Percentiles rank a stretch among this genome's conserved stretches.
These are phyloP conservation scores for Leccinum broughii DNA, from an alignment of 768 basidiomycete species.

Conservation along the genomic window DNA sequence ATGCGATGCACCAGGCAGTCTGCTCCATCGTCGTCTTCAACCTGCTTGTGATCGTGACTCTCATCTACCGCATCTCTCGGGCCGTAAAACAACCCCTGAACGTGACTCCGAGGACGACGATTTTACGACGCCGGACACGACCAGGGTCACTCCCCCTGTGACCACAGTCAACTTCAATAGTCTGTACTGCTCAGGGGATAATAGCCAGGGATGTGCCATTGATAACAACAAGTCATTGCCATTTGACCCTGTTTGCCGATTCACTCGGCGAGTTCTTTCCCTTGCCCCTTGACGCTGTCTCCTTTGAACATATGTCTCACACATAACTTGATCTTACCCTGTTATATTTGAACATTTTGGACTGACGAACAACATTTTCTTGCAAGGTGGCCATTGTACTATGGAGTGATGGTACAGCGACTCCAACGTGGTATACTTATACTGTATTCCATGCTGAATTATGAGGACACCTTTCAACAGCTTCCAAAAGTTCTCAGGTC, in stretches of 20 bases:
- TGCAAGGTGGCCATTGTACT: not conserved
- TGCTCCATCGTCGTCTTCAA: conserved; percentile 20
- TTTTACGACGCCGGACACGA: not conserved
- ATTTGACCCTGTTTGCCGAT: not conserved
- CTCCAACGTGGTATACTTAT: not conserved
- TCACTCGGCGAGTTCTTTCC: not conserved
- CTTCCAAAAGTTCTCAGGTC: conserved; percentile 91
- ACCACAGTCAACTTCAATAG: conserved; percentile 14
- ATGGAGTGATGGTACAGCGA: not conserved
- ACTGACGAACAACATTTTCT: not conserved
- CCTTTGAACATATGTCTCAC: not conserved
- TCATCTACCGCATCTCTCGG: conserved; percentile 14
- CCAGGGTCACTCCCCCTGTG: conserved; percentile 3
- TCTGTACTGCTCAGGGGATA: not conserved
- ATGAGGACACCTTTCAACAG: conserved; percentile 76
- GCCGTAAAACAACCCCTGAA: not conserved
- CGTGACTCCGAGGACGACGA: conserved; percentile 4
- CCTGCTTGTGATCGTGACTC: conserved; percentile 20
- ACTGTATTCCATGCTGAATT: not conserved
- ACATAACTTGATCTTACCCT: not conserved
- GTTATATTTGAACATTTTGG: not conserved
- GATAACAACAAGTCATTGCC: not conserved
- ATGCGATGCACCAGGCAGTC: conserved; percentile 11
- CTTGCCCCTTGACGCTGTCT: not conserved
- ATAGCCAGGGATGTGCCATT: not conserved